These are phyloP conservation scores for Daldinia caldariorum DNA, from an alignment of 495 filamentous ascomycete genomes.

Conservation along the genomic window DNA sequence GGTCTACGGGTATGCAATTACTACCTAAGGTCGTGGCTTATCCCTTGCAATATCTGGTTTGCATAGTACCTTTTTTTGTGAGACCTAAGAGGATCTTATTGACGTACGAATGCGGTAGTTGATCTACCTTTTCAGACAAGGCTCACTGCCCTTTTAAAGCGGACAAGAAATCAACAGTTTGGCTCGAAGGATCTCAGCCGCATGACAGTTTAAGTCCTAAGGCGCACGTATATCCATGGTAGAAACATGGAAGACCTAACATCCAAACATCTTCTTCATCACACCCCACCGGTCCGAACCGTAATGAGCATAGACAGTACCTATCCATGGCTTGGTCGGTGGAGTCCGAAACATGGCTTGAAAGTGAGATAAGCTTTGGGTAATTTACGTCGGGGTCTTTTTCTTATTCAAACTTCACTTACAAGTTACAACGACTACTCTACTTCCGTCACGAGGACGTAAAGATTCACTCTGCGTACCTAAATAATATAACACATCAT, in stretches of 20 bases:
- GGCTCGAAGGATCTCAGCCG: slow-evolving; percentile 37
- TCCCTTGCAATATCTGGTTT: slow-evolving; percentile 24
- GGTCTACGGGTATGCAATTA: slow-evolving; percentile 22
- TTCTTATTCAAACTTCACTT: slow-evolving; percentile 2
- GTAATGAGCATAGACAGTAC: not conserved
- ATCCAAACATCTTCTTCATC: not conserved
- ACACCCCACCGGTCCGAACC: not conserved
- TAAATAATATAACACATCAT: not conserved
- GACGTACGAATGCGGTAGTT: slow-evolving; percentile 18
- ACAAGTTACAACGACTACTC: not conserved
- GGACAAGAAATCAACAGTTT: slow-evolving; percentile 10
- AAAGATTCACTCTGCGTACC: too few relatives aligned
- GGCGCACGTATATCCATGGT: too few relatives aligned
- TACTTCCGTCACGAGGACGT: not conserved
- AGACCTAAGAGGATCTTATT: slow-evolving; percentile 17
- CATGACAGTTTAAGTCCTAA: slow-evolving; percentile 14
- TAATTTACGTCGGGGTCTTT: not conserved
- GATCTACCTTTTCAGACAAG: slow-evolving; percentile 10
- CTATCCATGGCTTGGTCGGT: slow-evolving; percentile 11
- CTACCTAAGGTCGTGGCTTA: not conserved
- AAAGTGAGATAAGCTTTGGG: slow-evolving; percentile 9
- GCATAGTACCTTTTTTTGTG: slow-evolving; percentile 33
- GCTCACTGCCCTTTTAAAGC: not conserved
- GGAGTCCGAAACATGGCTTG: slow-evolving; percentile 20
- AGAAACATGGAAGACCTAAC: not conserved